Conservation (phyloP, 2,329 filamentous ascomycete genomes). For the Monosporascus sp. region DNA sequence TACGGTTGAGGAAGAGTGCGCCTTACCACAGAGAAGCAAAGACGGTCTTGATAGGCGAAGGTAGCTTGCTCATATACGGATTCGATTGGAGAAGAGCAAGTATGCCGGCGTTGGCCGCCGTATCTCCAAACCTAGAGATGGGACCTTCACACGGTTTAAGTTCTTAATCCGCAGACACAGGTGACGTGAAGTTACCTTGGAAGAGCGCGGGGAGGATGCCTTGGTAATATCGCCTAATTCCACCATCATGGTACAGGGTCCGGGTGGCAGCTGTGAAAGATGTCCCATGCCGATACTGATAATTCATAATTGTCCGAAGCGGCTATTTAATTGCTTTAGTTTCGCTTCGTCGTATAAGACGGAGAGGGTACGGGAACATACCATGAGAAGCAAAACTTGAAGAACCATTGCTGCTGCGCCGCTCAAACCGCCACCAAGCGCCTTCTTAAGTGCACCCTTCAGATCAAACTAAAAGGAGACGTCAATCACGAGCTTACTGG, state of each 20-base stretch:
- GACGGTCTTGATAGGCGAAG: constrained; percentile 37
- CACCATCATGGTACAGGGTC: constrained; percentile 37
- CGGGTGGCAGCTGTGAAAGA: constrained; percentile 33
- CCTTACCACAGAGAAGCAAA: constrained; percentile 40
- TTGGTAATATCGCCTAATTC: constrained; percentile 38
- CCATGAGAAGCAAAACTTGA: constrained; percentile 43
- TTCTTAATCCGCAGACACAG: not conserved
- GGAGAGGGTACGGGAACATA: constrained; percentile 12
- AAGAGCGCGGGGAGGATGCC: constrained; percentile 39
- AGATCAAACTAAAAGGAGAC: constrained; percentile 35
- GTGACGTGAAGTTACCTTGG: constrained; percentile 28
- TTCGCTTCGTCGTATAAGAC: not conserved
- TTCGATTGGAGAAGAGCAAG: constrained; percentile 41
- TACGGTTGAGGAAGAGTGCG: not conserved
- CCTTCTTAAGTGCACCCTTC: constrained; percentile 35
- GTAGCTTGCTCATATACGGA: constrained; percentile 36
- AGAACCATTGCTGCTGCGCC: constrained; percentile 44
- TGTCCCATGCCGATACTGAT: constrained; percentile 42
- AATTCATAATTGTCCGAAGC: constrained; percentile 45
- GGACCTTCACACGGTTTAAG: constrained; percentile 28
- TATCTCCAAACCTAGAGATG: constrained; percentile 41
- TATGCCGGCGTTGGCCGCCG: constrained; percentile 45
- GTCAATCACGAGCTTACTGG: not conserved
- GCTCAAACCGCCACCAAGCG: constrained; percentile 40
- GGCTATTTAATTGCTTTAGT: constrained; percentile 26